Evolutionary conservation across 2,329 filamentous ascomycete species (phyloP).

Genomic region (Talaromyces sp.): DNA sequence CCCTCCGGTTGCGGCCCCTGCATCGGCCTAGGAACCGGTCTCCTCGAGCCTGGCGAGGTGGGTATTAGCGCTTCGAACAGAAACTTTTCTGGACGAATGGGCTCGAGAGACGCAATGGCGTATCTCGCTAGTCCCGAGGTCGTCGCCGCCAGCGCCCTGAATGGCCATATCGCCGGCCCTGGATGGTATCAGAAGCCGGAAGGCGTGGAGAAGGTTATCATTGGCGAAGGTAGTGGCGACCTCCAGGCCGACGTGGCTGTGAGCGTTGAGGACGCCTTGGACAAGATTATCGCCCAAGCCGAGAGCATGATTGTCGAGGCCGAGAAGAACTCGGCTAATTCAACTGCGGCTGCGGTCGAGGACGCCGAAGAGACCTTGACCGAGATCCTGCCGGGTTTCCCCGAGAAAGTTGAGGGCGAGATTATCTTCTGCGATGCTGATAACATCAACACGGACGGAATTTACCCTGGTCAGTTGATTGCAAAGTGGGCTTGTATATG

Average conservation of each 20-base stretch:
- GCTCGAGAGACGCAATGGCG: conserved; percentile 69
- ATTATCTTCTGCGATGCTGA: conserved; percentile 82
- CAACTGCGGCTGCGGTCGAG: not conserved
- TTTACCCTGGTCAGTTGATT: conserved; percentile 72
- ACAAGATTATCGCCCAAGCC: conserved; percentile 63
- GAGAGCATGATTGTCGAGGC: conserved; percentile 56
- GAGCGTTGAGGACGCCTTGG: conserved; percentile 64
- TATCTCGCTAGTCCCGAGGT: conserved; percentile 88
- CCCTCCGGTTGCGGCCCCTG: conserved; percentile 76
- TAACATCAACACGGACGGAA: conserved; percentile 87
- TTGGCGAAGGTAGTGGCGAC: conserved; percentile 67
- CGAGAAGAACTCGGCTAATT: conserved; percentile 34
- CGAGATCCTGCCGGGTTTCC: conserved; percentile 79
- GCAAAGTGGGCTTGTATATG: not conserved
- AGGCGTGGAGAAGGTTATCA: conserved; percentile 55
- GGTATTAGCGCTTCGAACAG: conserved; percentile 80
- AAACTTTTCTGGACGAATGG: conserved; percentile 92
- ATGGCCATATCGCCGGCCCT: conserved; percentile 54
- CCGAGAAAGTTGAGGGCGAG: conserved; percentile 74
- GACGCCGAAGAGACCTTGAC: conserved; percentile 38
- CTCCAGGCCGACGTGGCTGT: conserved; percentile 59
- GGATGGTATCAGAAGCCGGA: conserved; percentile 72
- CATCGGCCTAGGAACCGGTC: conserved; percentile 75
- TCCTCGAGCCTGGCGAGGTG: conserved; percentile 79
- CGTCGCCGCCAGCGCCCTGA: conserved; percentile 81